phyloP scores from a whole-genome alignment of 2,329 filamentous ascomycete species.

The Fusarium sp. region DNA sequence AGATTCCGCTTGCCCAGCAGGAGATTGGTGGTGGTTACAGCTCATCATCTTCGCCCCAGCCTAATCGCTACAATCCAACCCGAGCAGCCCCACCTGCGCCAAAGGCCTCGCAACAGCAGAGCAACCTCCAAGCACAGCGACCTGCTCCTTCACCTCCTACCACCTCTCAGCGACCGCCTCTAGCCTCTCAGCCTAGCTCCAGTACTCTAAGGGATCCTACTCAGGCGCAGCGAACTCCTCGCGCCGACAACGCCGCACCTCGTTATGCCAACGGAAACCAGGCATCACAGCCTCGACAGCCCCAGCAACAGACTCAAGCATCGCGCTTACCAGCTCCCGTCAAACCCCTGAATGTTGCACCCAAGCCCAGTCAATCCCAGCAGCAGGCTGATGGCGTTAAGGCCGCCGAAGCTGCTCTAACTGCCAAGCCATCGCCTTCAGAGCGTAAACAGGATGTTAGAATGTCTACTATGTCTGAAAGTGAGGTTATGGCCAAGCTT shows the following conservation, averaged over 20 bases:
- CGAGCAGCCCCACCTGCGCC: conserved; percentile 87
- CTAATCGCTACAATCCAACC: conserved; percentile 86
- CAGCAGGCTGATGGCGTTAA: conserved; percentile 77
- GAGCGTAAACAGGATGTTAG: conserved; percentile 91
- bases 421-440: conserved; percentile 78
- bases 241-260: conserved; percentile 64
- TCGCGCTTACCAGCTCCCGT: conserved; percentile 71
- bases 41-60: conserved; percentile 51
- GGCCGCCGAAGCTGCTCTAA: conserved; percentile 89
- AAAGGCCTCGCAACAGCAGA: conserved; percentile 66
- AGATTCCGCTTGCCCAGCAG: conserved; percentile 85
- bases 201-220: conserved; percentile 57
- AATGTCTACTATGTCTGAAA: conserved; percentile 98
- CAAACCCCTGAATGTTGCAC: conserved; percentile 82
- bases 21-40: conserved; percentile 79
- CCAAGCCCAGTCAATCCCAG: conserved; percentile 67
- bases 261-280: conserved; percentile 68
- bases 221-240: conserved; percentile 56
- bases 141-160: conserved; percentile 78
- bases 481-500: conserved; percentile 95
- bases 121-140: conserved; percentile 76
- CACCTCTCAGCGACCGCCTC: conserved; percentile 57
- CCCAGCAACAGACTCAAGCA: conserved; percentile 59
- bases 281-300: conserved; percentile 61
- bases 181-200: conserved; percentile 64